Evolutionary conservation across 1,284 basidiomycete species (phyloP), one percentile per base, ranked within the genome.

Genomic region (Sparassis latifolia): DNA sequence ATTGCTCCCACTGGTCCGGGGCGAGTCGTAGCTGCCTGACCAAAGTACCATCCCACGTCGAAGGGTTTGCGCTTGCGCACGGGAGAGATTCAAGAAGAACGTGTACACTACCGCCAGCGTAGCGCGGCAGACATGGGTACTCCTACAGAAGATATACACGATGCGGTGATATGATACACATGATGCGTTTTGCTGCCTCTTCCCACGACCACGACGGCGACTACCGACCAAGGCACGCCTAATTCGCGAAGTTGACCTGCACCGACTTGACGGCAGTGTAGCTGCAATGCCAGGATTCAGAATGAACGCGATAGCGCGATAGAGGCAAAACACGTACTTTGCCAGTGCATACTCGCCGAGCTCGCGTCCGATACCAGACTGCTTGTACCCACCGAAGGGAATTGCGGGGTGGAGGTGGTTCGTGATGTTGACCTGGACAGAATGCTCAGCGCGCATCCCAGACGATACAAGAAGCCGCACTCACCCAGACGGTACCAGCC

Each of bases 381-480:
- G 81, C 79, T 95, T 96, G 80, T 78, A 95, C 33, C 92, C 93
- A 55, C 93, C 92, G 67, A 95, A 95, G 1, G 91, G 88, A 38
- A 89, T 73, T 49, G 78, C 74, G 5, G 80, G 66, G 62, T 86
- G 69, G 20, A 89, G 66, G 62, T 76, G 71, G 70, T 89, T 90
- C 59, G 78, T 76, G 56, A 82, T 88, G 75, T 95, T 94, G 60
- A 90, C 68, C 82, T 78, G 70, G 44, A 66, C 57, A 37, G 7
- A 12, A 6, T 12, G 35, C 35, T 48, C 31, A 37, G 35, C 35
- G 7, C 35, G 35, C 47, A 44, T 1, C 44, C 7, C 35, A 12
- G 35, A n/a, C 41, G 39, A 6, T 20, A 20, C 20, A 20, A 20
- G 20, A 20, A 1, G 20, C 20, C 20, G 20, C 20, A 62, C 66